phyloP scores from a whole-genome alignment of 2,329 filamentous ascomycete species.

The Sporothrix pseudoabietina region DNA sequence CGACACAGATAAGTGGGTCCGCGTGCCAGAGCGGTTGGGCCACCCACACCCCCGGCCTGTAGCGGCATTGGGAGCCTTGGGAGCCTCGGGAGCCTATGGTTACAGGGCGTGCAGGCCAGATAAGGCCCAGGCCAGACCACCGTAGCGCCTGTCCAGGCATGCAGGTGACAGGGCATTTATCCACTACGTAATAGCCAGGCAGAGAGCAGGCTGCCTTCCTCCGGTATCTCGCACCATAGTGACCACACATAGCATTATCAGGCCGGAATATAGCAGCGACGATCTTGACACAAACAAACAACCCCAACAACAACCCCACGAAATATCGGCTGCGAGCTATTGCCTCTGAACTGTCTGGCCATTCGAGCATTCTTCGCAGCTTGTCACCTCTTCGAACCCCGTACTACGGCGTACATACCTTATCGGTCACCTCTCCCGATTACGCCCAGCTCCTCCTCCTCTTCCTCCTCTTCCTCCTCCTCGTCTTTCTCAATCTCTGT shows the following conservation, averaged over 20 bases:
- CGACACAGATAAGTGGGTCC: conserved; percentile 17
- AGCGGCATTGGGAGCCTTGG: conserved; percentile 18
- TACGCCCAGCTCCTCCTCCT: not conserved
- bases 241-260: conserved; percentile 20
- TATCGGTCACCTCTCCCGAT: not conserved
- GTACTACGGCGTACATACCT: not conserved
- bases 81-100: conserved; percentile 14
- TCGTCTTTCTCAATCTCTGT: not conserved
- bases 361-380: not conserved
- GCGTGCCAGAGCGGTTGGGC: not conserved
- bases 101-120: conserved; percentile 25
- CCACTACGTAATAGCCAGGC: conserved; percentile 32
- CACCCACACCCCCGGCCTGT: not conserved
- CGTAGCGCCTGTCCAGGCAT: conserved; percentile 13
- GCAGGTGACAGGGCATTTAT: conserved; percentile 2
- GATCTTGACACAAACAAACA: conserved; percentile 22
- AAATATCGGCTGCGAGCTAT: conserved; percentile 10
- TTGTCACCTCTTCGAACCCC: not conserved
- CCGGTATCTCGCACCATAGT: conserved; percentile 18
- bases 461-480: not conserved
- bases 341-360: not conserved
- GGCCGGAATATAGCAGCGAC: conserved; percentile 20
- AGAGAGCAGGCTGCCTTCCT: conserved; percentile 23
- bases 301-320: conserved; percentile 2
- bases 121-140: conserved; percentile 20